Evolutionary conservation across 768 basidiomycete genomes (phyloP).

Genomic region (Amylocystis lapponica): DNA sequence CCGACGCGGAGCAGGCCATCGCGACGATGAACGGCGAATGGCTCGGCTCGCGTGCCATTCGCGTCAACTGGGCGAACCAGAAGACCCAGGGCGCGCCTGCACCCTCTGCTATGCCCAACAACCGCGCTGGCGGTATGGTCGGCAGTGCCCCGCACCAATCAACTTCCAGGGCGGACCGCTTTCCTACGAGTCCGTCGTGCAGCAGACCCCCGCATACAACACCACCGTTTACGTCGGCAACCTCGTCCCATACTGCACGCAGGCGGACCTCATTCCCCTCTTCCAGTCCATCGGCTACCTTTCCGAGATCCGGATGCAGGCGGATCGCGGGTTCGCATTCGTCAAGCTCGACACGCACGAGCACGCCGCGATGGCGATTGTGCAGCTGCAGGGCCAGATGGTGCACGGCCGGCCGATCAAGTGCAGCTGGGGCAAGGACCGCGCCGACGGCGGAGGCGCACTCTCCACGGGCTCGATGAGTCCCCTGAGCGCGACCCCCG

Average conservation of each 20-base stretch:
- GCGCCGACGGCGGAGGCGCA: constrained; percentile 63
- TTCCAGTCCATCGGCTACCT: constrained; percentile 99
- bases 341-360: constrained; percentile 99
- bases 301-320: constrained; percentile 98
- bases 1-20: constrained; percentile 98
- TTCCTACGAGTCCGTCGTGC: constrained; percentile 88
- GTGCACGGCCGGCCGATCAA: constrained; percentile 97
- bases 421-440: constrained; percentile 98
- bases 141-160: constrained; percentile 76
- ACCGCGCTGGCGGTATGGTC: constrained; percentile 11
- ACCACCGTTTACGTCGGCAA: constrained; percentile 98
- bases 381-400: constrained; percentile 94
- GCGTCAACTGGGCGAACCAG: constrained; percentile 99
- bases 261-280: constrained; percentile 94
- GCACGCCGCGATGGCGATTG: constrained; percentile 96
- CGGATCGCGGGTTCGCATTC: constrained; percentile 97
- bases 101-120: constrained; percentile 3
- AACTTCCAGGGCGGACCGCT: constrained; percentile 88
- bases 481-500: constrained; percentile 50
- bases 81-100: constrained; percentile 74
- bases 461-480: constrained; percentile 47
- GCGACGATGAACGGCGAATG: constrained; percentile 99
- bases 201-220: constrained; percentile 92
- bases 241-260: constrained; percentile 94
- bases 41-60: constrained; percentile 95